Base-by-base conservation (phyloP, 2,329 filamentous ascomycete genomes). In the Didymosphaeria variabile region DNA sequence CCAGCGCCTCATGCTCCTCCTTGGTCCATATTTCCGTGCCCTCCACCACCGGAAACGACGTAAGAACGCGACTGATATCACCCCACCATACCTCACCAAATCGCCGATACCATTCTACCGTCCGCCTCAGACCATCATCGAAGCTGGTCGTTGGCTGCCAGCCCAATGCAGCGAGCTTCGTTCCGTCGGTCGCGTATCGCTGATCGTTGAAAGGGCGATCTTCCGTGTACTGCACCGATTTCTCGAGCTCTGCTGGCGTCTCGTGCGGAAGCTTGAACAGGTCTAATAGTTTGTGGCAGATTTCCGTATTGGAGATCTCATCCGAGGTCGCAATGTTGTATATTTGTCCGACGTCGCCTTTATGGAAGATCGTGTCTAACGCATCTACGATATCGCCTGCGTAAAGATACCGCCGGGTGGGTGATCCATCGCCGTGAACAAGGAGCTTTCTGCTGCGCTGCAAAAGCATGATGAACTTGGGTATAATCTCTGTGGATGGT, bases 281-380 rank as follows among this genome's bases (percentile, higher is more conserved):
- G 34, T 82, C 81, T 29, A 94, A 82, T 19, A 94, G 82, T 75
- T 85, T 86, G 61, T 81, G 79, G 77, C 91, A 91, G 6, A 94
- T 83, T 2, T 88, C 83, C 19, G 91, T 80, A 74, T 94, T 94
- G 65, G 90, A 91, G 50, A 94, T 86, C 74, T 94, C 91, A 74
- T 93, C 90, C 62, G 86, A 85, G 0, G 92, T 94, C 47, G 90
- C 90, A 10, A 95, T 90, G 66, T 95, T 95, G 83, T 95, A 95
- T 62, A 91, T 87, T 71, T 93, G 89, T 1, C 91, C 91, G 36
- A 91, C 82, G 53, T 84, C 80, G 21, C 92, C 92, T 70, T 88
- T 89, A 83, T 95, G 92, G 26, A 95, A 84, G 70, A 95, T 93
- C 0, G 91, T 93, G 79, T 95, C 91, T 70, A 94, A 91, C 2